Base-by-base conservation (phyloP, 1,284 basidiomycete species). In the Boletus sp. region DNA sequence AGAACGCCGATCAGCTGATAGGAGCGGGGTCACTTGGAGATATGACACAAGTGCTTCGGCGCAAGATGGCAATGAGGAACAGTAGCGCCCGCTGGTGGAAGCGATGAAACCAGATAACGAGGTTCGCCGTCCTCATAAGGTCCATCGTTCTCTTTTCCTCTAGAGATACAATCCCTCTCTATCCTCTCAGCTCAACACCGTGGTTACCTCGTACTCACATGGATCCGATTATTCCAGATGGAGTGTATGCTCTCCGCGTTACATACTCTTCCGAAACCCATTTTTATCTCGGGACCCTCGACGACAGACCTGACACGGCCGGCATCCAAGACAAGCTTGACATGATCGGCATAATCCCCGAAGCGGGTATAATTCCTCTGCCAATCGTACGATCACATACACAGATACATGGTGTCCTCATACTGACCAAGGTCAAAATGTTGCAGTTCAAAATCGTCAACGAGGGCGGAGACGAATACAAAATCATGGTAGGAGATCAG, bases 171-270 rank as follows among this genome's bases (percentile, higher is more conserved):
- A 28, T 19, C 21, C 19, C 13, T 23, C 28, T 23, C 27, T 31
- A 21, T 27, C 5, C 25, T 40, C 31, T 40, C 40, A 14, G 19
- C 59, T 27, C 7, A 60, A 38, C 31, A 9, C 7, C 14, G 27
- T 28, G 27, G 9, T 30, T 33, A 23, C 4, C 23, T 30, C 33
- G 17, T 21, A 38, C 40, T 6, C 19, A 38, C 10, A 64, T 64
- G 52, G 4, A 17, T 13, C 27, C 46, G 14, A 35, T 27, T 37
- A 0, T 50, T 25, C n/a, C 30, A 6, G 8, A 48, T 52, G 47
- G 37, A 64, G 27, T 3, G 2, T 64, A 60, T 19, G 52, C 13
- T 21, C 9, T 64, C 35, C 54, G 57, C 21, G 0, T 46, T 52
- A 44, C 27, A 16, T 64, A 52, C n/a, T n/a, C n/a, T n/a, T n/a